These are phyloP conservation scores for Gentiana dahurica DNA, from an alignment of 257 asterid genomes.

Conservation along the genomic window DNA sequence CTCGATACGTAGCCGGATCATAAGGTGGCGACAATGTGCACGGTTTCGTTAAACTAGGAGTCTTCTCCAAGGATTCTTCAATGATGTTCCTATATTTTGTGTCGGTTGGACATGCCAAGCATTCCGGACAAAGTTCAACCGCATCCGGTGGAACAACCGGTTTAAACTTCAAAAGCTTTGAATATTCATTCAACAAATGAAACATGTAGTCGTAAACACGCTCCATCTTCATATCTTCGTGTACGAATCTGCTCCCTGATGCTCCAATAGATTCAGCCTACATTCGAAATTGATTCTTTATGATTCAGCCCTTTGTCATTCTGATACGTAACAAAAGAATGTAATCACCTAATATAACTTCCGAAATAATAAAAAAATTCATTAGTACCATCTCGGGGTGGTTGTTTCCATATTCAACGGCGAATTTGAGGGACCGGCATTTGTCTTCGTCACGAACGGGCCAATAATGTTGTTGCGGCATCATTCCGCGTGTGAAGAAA, in stretches of 20 bases:
- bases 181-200: slow-evolving; percentile 62
- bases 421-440: slow-evolving; percentile 69
- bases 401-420: slow-evolving; percentile 85
- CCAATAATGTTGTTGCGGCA: slow-evolving; percentile 78
- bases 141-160: slow-evolving; percentile 53
- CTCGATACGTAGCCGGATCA: slow-evolving; percentile 28
- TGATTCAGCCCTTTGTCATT: too few relatives aligned
- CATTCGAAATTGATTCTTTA: not conserved
- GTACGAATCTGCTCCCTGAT: slow-evolving; percentile 67
- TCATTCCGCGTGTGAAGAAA: slow-evolving; percentile 71
- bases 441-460: slow-evolving; percentile 54
- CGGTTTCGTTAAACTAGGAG: slow-evolving; percentile 48
- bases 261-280: slow-evolving; percentile 71
- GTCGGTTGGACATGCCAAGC: slow-evolving; percentile 42
- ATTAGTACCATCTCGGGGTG: slow-evolving; percentile 41
- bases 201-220: slow-evolving; percentile 65
- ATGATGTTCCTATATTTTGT: slow-evolving; percentile 51
- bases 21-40: slow-evolving; percentile 71
- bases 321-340: not conserved
- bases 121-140: slow-evolving; percentile 52
- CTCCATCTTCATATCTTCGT: slow-evolving; percentile 70
- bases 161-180: slow-evolving; percentile 53
- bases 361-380: too few relatives aligned
- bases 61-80: slow-evolving; percentile 64
- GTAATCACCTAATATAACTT: too few relatives aligned